Conservation (phyloP, 805 yeast species). For the Candida andamanensis region DNA sequence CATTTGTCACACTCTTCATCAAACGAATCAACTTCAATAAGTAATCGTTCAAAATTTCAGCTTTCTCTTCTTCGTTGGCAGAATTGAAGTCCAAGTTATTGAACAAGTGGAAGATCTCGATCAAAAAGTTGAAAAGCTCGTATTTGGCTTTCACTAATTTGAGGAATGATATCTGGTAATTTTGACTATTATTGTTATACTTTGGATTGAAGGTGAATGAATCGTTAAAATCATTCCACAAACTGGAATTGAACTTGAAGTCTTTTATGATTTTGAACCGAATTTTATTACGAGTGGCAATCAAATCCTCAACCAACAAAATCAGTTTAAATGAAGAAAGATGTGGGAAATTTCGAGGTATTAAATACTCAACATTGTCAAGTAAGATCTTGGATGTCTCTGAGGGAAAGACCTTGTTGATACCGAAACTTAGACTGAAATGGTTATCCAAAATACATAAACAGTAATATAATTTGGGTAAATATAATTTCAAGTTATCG, state of each 20-base stretch:
- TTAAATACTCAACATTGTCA: conserved; percentile 11
- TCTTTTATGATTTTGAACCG: conserved; percentile 3
- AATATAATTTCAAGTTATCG: conserved; percentile 24
- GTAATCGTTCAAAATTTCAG: conserved; percentile 26
- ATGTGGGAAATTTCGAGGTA: conserved; percentile 13
- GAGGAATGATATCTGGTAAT: conserved; percentile 14
- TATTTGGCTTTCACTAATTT: conserved; percentile 28
- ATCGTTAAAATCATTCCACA: conserved; percentile 10
- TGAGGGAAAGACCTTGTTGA: conserved; percentile 15
- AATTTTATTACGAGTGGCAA: conserved; percentile 12
- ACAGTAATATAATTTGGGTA: conserved; percentile 44
- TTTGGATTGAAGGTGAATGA: conserved; percentile 6
- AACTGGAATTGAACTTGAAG: conserved; percentile 1
- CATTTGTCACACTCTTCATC: conserved; percentile 27
- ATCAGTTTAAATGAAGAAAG: conserved; percentile 11
- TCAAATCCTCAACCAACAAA: conserved; percentile 11
- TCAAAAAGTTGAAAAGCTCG: conserved; percentile 31
- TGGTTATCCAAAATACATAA: conserved; percentile 36
- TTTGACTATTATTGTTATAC: neutral
- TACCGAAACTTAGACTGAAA: conserved; percentile 29
- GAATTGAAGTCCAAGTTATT: conserved; percentile 8
- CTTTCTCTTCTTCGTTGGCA: conserved; percentile 14
- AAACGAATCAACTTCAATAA: conserved; percentile 37
- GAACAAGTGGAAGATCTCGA: conserved; percentile 21
- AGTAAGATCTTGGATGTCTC: conserved; percentile 8